Percentiles rank a stretch among this genome's conserved stretches.
Evolutionary conservation across 176 grass and related monocot species (phyloP).

Genomic region (Carex parvula): DNA sequence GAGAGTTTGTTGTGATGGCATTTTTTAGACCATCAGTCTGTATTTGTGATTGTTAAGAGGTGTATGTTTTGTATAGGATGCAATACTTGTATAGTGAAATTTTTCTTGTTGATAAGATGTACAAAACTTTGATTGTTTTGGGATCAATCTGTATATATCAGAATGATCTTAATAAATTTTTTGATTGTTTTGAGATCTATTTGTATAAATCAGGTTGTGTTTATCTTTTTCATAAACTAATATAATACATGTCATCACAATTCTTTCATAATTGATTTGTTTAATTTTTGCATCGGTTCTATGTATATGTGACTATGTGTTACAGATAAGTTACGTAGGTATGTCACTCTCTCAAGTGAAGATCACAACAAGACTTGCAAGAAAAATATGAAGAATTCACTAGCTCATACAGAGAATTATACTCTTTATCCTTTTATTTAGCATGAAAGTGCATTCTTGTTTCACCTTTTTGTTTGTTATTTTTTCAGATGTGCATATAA

Average conservation of each 20-base stretch:
- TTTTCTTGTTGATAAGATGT: constrained; percentile 1
- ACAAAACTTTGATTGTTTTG: background rate
- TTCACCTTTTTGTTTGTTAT: background rate
- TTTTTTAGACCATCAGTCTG: background rate
- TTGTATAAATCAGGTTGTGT: background rate
- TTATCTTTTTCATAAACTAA: background rate
- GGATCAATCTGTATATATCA: background rate
- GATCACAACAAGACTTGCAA: background rate
- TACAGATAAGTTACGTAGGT: background rate
- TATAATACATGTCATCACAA: background rate
- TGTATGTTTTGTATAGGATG: constrained; percentile 6
- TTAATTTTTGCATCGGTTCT: background rate
- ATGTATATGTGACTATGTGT: background rate
- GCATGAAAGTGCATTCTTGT: background rate
- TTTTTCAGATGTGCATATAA: background rate
- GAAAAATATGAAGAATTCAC: background rate
- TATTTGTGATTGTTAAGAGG: background rate
- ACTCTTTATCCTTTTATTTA: background rate
- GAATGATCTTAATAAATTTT: background rate
- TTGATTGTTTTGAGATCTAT: background rate
- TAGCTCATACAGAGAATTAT: background rate
- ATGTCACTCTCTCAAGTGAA: background rate
- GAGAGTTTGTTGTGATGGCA: background rate
- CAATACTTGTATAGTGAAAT: background rate
- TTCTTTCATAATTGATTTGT: background rate